Percentiles rank a stretch among this genome's conserved stretches.
Evolutionary conservation across 2,329 filamentous ascomycete genomes (phyloP).

Genomic region (Fusarium gaditjirri): DNA sequence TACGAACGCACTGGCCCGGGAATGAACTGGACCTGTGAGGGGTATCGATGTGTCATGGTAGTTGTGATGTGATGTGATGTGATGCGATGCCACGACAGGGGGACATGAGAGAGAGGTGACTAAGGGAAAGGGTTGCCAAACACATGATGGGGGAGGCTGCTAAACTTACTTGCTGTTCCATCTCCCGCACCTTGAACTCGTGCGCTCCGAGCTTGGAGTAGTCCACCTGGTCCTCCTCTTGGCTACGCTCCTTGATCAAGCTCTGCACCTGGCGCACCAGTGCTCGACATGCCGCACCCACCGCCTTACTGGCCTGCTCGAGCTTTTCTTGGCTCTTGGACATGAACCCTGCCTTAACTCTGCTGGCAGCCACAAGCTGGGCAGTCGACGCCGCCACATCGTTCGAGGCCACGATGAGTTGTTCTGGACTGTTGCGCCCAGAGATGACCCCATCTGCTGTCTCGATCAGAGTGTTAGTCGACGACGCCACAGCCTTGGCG

Average conservation of each 20-base stretch:
- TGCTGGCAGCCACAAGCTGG: constrained; percentile 92
- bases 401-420: constrained; percentile 97
- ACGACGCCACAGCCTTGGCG: constrained; percentile 92
- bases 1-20: constrained; percentile 23
- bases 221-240: constrained; percentile 85
- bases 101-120: neutral
- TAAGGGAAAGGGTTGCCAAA: constrained; percentile 14
- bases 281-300: constrained; percentile 86
- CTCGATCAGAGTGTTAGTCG: constrained; percentile 96
- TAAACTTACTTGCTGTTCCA: constrained; percentile 92
- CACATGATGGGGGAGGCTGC: constrained; percentile 15
- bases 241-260: constrained; percentile 89
- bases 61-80: constrained; percentile 3
- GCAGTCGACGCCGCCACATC: constrained; percentile 96
- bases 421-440: constrained; percentile 91
- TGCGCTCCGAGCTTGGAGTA: constrained; percentile 89
- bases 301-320: constrained; percentile 91
- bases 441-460: constrained; percentile 96
- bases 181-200: constrained; percentile 98
- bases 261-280: constrained; percentile 93
- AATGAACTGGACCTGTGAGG: constrained; percentile 9
- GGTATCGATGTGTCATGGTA: neutral
- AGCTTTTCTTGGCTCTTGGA: constrained; percentile 94
- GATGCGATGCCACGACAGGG: neutral
- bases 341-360: constrained; percentile 98